These are phyloP conservation scores for Clitopilus hobsonii DNA, from an alignment of 768 basidiomycete genomes.

Conservation along the genomic window DNA sequence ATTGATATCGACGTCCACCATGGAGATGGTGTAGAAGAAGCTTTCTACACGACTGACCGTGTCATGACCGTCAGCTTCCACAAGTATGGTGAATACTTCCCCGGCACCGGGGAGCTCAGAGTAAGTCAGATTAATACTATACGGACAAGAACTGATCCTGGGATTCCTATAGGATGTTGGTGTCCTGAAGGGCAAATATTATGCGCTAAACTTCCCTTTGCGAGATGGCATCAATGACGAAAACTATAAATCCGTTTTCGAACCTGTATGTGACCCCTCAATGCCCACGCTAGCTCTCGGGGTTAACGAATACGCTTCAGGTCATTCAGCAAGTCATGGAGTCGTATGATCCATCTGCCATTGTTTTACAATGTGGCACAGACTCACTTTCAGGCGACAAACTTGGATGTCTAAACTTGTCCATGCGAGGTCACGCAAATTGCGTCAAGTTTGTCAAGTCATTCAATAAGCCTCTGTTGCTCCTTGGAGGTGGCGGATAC, in stretches of 20 bases:
- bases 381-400: slow-evolving; percentile 97
- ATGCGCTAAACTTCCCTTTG: slow-evolving; percentile 91
- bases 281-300: neutral
- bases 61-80: slow-evolving; percentile 99
- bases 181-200: slow-evolving; percentile 90
- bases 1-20: slow-evolving; percentile 99
- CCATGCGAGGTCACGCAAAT: slow-evolving; percentile 96
- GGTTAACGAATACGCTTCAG: slow-evolving; percentile 31
- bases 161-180: slow-evolving; percentile 76
- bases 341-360: slow-evolving; percentile 88
- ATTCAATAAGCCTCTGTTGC: slow-evolving; percentile 88
- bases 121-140: slow-evolving; percentile 35
- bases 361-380: slow-evolving; percentile 96
- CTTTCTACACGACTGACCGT: slow-evolving; percentile 97
- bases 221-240: slow-evolving; percentile 95
- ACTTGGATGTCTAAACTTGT: slow-evolving; percentile 91
- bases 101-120: slow-evolving; percentile 95
- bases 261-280: slow-evolving; percentile 60
- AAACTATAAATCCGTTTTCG: slow-evolving; percentile 91
- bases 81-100: slow-evolving; percentile 99
- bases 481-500: slow-evolving; percentile 97
- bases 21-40: slow-evolving; percentile 98
- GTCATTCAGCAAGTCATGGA: slow-evolving; percentile 94
- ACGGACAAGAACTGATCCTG: slow-evolving; percentile 5
- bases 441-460: slow-evolving; percentile 97